phyloP scores from a whole-genome alignment of 139 green algal genomes.

The Chlamydomonas schloesseri region DNA sequence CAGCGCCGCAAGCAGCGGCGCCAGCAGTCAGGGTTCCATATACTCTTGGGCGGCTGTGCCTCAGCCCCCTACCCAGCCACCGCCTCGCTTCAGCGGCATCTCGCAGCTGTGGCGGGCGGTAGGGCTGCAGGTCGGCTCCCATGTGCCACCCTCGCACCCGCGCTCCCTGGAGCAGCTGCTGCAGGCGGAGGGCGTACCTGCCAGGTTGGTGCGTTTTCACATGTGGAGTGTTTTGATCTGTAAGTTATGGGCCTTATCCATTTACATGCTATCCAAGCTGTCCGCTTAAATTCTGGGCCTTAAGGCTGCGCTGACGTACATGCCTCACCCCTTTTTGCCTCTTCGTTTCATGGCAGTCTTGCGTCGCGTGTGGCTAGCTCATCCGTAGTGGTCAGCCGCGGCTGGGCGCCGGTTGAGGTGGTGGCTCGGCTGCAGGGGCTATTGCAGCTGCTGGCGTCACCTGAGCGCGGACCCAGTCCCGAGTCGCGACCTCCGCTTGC shows the following conservation, averaged over 20 bases:
- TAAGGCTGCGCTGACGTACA: no score
- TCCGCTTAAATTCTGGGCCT: no score
- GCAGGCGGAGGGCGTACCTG: not conserved
- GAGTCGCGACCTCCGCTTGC: not conserved
- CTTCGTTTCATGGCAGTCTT: no score
- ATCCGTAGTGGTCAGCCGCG: not conserved
- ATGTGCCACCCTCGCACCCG: no score
- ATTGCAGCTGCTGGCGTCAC: not conserved
- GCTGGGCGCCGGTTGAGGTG: slow-evolving; percentile 3
- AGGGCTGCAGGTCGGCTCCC: not conserved
- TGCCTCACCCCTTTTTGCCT: no score
- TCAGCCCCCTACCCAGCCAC: not conserved
- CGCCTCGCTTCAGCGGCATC: not conserved
- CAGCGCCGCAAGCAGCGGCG: not conserved
- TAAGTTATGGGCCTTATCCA: no score
- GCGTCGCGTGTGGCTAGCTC: not conserved
- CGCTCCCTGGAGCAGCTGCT: slow-evolving; percentile 4
- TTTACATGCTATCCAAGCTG: no score
- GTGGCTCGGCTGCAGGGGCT: not conserved
- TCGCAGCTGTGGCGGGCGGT: slow-evolving; percentile 12
- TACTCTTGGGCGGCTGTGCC: no score
- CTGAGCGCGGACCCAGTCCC: no score
- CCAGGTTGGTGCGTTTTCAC: not conserved
- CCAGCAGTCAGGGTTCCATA: no score
- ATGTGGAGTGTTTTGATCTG: no score